Evolutionary conservation across 306 rosid genomes (phyloP).

Genomic region (Pueraria montana): DNA sequence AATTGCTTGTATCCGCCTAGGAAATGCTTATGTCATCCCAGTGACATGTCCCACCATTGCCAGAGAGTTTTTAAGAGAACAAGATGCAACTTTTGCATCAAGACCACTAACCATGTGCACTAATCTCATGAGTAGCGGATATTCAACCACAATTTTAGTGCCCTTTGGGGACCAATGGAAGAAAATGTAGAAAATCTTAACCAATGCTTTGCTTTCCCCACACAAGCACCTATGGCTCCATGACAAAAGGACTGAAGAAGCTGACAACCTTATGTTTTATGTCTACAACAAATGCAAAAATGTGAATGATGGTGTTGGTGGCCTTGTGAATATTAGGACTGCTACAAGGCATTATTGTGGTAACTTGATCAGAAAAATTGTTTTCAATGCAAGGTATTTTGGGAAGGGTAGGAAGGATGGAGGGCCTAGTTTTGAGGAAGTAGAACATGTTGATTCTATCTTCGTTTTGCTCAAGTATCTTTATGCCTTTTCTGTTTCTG

Average conservation of each 20-base stretch:
- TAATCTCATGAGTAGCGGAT: conserved; percentile 28
- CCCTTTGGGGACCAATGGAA: conserved; percentile 41
- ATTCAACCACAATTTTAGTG: neutral
- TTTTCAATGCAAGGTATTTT: conserved; percentile 30
- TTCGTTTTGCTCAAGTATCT: too few relatives aligned
- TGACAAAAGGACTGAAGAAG: conserved; percentile 45
- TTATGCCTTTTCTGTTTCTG: too few relatives aligned
- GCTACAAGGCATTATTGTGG: conserved; percentile 40
- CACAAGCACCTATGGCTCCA: conserved; percentile 4
- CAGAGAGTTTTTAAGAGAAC: neutral
- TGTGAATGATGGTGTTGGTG: neutral
- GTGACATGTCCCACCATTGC: neutral
- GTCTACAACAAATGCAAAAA: neutral
- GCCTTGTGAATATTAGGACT: conserved; percentile 18
- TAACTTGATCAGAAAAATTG: conserved; percentile 38
- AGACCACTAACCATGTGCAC: conserved; percentile 37
- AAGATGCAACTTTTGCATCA: conserved; percentile 46
- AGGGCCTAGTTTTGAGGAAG: conserved; percentile 40
- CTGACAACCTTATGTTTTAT: conserved; percentile 33
- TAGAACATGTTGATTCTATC: too few relatives aligned
- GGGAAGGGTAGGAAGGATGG: neutral
- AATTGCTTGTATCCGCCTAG: conserved; percentile 14
- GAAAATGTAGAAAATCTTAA: conserved; percentile 31
- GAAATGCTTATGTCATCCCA: conserved; percentile 23
- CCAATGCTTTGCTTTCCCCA: neutral